Base-by-base conservation (phyloP, 176 grass and related monocot species). In the Calamus simplicifolius region DNA sequence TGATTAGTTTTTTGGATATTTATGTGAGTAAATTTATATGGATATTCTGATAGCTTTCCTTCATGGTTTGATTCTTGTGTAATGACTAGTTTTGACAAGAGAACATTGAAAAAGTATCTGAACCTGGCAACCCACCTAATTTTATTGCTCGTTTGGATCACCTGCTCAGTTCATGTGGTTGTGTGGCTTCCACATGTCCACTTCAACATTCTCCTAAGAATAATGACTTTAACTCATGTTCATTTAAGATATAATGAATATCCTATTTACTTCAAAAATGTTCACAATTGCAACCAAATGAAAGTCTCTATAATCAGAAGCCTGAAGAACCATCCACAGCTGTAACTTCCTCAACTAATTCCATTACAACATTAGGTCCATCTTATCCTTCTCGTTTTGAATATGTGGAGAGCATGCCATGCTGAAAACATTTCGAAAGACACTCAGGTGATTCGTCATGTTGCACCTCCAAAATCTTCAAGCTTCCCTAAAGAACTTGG, bases 271-370 rank as follows among this genome's bases (percentile, higher is more conserved):
- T 8, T 43, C 8, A 12, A 43, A 43, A 23, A 59, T 28, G 1
- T 52, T 61, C 77, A 66, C 16, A 12, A 29, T 56, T 81, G 49
- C 63, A 98, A 88, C 67, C 76, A 74, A 98, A 77, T 79, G 94
- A 93, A 85, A 89, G 73, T 61, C 73, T 98, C 21, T 98, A 98
- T 78, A 81, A 98, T 30, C 94, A 98, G 73, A 98, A 93, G 54
- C 94, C 94, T 6, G 94, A 92, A 82, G 84, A 92, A 57, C 70
- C 81, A 62, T 65, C 81, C 75, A 81, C 84, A 17, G 53, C 59
- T 49, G 30, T 82, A 62, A 69, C 82, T 70, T 57, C 70, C 14
- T 73, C 78, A 29, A 38, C 59, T 57, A 83, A 66, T 58, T 75
- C 56, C 51, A 81, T 66, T 50, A 54, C 49, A 51, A 21, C 61